phyloP scores from a whole-genome alignment of 805 yeast species.

The Wickerhamiella azymoides region DNA sequence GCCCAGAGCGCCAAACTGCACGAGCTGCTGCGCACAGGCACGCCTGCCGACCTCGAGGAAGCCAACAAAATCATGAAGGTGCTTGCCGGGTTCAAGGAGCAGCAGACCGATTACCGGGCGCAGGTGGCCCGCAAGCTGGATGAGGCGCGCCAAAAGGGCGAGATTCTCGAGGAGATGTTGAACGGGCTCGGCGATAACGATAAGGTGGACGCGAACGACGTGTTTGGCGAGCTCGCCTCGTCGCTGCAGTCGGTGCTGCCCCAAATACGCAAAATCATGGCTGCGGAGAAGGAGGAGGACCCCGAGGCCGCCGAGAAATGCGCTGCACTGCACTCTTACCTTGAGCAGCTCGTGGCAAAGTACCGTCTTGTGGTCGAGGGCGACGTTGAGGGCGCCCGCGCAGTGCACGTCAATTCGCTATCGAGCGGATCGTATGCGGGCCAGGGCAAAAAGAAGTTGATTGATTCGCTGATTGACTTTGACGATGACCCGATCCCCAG shows the following conservation, averaged over 20 bases:
- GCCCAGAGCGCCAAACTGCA: constrained; percentile 93
- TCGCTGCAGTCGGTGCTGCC: constrained; percentile 78
- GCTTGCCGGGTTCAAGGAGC: constrained; percentile 94
- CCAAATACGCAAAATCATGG: constrained; percentile 67
- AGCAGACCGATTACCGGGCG: constrained; percentile 56
- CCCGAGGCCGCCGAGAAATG: constrained; percentile 49
- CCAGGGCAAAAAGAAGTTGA: constrained; percentile 27
- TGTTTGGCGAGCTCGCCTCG: constrained; percentile 60
- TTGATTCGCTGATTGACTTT: constrained; percentile 57
- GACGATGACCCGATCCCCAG: constrained; percentile 36
- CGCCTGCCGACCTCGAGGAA: constrained; percentile 87
- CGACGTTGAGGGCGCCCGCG: constrained; percentile 39
- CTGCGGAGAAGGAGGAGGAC: constrained; percentile 40
- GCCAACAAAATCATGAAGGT: constrained; percentile 95
- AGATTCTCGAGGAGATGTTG: constrained; percentile 78
- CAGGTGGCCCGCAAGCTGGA: constrained; percentile 74
- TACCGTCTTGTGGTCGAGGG: constrained; percentile 55
- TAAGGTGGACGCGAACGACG: constrained; percentile 42
- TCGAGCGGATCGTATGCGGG: constrained; percentile 18
- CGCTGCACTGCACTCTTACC: constrained; percentile 57
- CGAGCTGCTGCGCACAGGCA: constrained; percentile 87
- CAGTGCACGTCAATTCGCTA: constrained; percentile 29
- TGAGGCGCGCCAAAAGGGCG: constrained; percentile 72
- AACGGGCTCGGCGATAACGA: constrained; percentile 26
- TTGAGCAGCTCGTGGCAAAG: constrained; percentile 54